Evolutionary conservation across 2,329 filamentous ascomycete genomes (phyloP), one percentile per base, ranked within the genome.

Genomic region (Neonectria faginata): DNA sequence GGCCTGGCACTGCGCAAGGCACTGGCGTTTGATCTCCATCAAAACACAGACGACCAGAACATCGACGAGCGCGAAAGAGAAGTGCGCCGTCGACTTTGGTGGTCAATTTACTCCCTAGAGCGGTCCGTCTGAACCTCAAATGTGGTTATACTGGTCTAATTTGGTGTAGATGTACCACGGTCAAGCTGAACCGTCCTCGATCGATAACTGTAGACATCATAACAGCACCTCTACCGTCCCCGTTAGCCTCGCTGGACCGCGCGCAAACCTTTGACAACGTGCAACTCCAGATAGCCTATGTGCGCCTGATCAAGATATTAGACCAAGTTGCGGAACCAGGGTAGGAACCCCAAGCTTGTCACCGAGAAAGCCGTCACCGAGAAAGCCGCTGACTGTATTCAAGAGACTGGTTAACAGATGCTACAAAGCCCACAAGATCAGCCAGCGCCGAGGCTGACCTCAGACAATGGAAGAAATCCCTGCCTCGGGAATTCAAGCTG

Each of bases 201-300:
- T 72, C 72, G 14, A 67, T 73, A 14, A 69, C 52, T 51, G 56
- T 58, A 18, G 67, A 70, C 20, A 71, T 69, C 14, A 70, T 75
- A 57, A 73, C 70, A 1, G 57, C 66, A 1, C 60, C 69, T 3
- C 52, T 76, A 0, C 75, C 75, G 1, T 36, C 60, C 0, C 63
- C 67, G 3, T 18, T 62, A 2, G n/a, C 67, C 0, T 45, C 42
- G 1, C 20, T 75, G 6, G 77, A 73, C 65, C 59, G 51, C 42
- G 31, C 41, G 0, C 77, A 79, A 41, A 68, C 51, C 25, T 78
- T 76, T 27, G 70, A 78, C 60, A 79, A 79, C 48, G 53, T 79
- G 3, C 68, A 74, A 14, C 74, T 73, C 27, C 78, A 79, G 45
- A 73, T 78, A 54, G 75, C 77, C 1, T 72, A 77, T 39, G 69